phyloP scores from a whole-genome alignment of 2,329 filamentous ascomycete genomes.

The Helicocarpus griseus region DNA sequence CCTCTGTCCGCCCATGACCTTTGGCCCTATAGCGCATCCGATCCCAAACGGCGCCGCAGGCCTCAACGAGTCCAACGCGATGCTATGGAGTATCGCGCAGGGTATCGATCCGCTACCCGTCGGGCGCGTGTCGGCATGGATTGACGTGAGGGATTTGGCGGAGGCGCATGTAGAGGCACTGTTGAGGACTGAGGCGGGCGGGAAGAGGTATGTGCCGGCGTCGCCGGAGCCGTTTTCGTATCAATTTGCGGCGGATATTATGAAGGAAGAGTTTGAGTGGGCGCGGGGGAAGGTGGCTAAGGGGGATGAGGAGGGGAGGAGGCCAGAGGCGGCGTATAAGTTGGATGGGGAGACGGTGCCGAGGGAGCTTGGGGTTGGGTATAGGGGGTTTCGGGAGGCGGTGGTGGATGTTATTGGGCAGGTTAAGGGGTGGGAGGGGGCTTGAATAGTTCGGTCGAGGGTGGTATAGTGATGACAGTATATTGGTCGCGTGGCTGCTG shows the following conservation, averaged over 20 bases:
- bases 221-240: conserved; percentile 40
- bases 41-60: conserved; percentile 23
- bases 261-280: conserved; percentile 33
- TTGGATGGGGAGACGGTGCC: conserved; percentile 35
- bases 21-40: conserved; percentile 32
- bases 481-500: too few relatives aligned
- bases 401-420: conserved; percentile 10
- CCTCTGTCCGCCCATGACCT: conserved; percentile 38
- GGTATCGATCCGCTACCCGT: conserved; percentile 30
- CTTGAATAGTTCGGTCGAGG: too few relatives aligned
- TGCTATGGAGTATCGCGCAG: conserved; percentile 32
- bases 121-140: conserved; percentile 35
- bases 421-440: conserved; percentile 1
- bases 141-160: conserved; percentile 41
- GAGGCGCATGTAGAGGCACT: conserved; percentile 37
- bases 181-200: conserved; percentile 25
- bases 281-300: conserved; percentile 22
- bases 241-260: conserved; percentile 34
- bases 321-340: conserved; percentile 23
- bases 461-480: too few relatives aligned
- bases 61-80: conserved; percentile 36
- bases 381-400: conserved; percentile 13
- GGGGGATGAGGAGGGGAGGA: conserved; percentile 28
- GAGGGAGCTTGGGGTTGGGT: conserved; percentile 32
- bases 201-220: conserved; percentile 33